phyloP scores from a whole-genome alignment of 164 flowering plant species.

The Nymphaea colorata region DNA sequence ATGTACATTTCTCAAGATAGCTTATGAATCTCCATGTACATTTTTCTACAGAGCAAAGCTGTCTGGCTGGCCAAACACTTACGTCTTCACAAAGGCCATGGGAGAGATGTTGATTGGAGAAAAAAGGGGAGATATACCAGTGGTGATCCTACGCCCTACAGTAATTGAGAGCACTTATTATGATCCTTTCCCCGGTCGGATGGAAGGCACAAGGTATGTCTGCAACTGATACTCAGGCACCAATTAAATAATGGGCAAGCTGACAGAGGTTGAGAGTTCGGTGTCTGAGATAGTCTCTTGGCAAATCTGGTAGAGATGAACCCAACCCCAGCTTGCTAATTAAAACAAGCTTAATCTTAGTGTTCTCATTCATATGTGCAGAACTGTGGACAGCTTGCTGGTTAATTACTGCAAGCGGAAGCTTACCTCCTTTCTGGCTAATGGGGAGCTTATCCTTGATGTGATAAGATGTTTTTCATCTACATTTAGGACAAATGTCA shows the following conservation, averaged over 20 bases:
- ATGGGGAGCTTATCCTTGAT: constrained; percentile 29
- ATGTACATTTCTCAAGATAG: neutral
- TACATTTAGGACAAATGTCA: too few relatives aligned
- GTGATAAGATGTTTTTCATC: constrained; percentile 21
- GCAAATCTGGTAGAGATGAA: too few relatives aligned
- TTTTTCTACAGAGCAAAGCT: constrained; percentile 20
- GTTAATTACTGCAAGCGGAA: constrained; percentile 63
- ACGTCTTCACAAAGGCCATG: constrained; percentile 34
- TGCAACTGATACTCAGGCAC: neutral
- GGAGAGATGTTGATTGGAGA: constrained; percentile 28
- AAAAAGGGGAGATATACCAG: too few relatives aligned
- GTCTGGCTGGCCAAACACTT: constrained; percentile 50
- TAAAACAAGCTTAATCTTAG: too few relatives aligned
- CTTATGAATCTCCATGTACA: neutral
- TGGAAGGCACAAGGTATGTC: neutral
- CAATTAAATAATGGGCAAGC: too few relatives aligned
- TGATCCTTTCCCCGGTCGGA: neutral
- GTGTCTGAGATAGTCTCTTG: neutral
- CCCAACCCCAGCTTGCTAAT: too few relatives aligned
- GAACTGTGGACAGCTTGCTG: constrained; percentile 55
- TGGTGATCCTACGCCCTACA: too few relatives aligned
- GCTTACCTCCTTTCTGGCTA: constrained; percentile 44
- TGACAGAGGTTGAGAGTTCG: too few relatives aligned
- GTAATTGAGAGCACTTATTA: neutral
- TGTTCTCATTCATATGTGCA: constrained; percentile 8